Base-by-base conservation (phyloP, 495 filamentous ascomycete genomes). In the Hypoxylon lenormandii region DNA sequence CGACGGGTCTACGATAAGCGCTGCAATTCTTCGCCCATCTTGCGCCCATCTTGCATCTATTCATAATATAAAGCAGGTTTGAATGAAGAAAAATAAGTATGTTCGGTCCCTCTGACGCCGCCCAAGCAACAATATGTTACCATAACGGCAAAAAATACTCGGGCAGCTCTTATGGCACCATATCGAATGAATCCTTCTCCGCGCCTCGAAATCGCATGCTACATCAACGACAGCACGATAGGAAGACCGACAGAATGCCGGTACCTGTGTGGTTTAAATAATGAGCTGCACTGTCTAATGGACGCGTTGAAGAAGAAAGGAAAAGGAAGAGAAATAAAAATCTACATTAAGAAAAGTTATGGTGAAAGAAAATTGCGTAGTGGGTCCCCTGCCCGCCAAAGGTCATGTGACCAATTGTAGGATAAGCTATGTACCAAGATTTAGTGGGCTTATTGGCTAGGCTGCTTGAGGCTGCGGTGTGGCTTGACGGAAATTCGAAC, bases 91-190 rank as follows among this genome's bases (percentile, higher is more conserved):
- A 57, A 43, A 48, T 52, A 19, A 19, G 38, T 64, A 81, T 94
- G 91, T 94, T 64, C 79, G 90, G 86, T 86, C 82, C 90, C 90
- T 94, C 91, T 94, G 91, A 95, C 91, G 87, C 92, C 87, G 90
- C 88, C 91, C 87, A 87, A 86, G 89, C 89, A 91, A 92, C 82
- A 66, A 82, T 79, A 72, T 69, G 59, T 67, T 68, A 56, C 74
- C 71, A 72, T 63, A 36, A 74, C 70, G 67, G 67, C 64, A 65
- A 64, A 74, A 66, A 88, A 85, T 90, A 84, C 90, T 82, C 85
- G 89, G 91, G 87, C 91, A 91, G 91, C 88, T 95, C 91, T 94
- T 93, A 95, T 92, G 88, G 89, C 82, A 86, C 87, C 90, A 80
- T 81, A 84, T 74, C 68, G 68, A 69, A 75, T 77, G 72, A 79